Percentiles rank a stretch among this genome's conserved stretches.
phyloP scores from a whole-genome alignment of 2,329 filamentous ascomycete species.

The Arthrobotrys conoides region DNA sequence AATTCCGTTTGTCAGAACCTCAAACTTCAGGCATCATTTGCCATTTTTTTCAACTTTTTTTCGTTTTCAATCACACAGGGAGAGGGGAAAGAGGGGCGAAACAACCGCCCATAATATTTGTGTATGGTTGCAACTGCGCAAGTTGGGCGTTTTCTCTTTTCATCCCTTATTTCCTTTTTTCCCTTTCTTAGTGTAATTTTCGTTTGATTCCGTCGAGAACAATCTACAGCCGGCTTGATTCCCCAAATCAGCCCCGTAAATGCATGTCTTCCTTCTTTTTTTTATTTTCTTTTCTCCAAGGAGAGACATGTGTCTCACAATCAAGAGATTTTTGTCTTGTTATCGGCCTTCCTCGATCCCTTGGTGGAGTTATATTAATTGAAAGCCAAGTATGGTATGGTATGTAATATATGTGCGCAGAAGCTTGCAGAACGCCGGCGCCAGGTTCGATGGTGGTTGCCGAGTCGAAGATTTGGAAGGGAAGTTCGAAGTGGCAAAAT shows the following conservation, averaged over 20 bases:
- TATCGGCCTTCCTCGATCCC: neutral
- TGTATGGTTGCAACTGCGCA: neutral
- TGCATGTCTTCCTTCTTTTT: neutral
- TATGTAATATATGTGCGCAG: neutral
- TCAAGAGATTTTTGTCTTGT: slow-evolving; percentile 8
- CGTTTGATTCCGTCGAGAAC: slow-evolving; percentile 8
- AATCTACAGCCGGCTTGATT: slow-evolving; percentile 12
- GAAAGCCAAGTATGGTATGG: neutral
- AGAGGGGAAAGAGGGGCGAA: neutral
- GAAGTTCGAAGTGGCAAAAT: slow-evolving; percentile 22
- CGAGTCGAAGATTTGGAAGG: neutral
- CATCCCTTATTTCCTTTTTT: neutral
- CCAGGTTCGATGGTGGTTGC: neutral
- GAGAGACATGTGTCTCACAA: slow-evolving; percentile 28
- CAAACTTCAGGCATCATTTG: slow-evolving; percentile 14
- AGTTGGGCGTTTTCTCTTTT: slow-evolving; percentile 2
- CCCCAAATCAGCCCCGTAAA: slow-evolving; percentile 5
- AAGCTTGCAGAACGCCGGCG: neutral
- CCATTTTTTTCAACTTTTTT: neutral
- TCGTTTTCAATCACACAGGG: neutral
- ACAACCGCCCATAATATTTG: neutral
- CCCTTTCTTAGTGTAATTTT: neutral
- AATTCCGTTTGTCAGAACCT: slow-evolving; percentile 3
- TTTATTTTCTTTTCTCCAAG: neutral
- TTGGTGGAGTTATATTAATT: neutral